Evolutionary conservation across 2,329 filamentous ascomycete species (phyloP).

Genomic region (Alternaria triticimaculans): DNA sequence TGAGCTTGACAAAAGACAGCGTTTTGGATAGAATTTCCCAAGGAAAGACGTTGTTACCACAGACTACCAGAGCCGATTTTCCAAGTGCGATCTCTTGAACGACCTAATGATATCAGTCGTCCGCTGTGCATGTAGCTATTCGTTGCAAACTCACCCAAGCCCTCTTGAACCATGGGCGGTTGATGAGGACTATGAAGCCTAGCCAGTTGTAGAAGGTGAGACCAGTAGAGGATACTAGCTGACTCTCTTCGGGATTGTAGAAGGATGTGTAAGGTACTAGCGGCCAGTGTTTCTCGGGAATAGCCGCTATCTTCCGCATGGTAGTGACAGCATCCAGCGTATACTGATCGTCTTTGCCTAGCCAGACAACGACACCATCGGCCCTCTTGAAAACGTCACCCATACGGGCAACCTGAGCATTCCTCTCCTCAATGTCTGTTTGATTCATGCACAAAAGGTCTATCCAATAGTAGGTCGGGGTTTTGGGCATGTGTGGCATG

Average conservation of each 20-base stretch:
- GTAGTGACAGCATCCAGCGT: constrained; percentile 29
- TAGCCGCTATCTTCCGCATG: constrained; percentile 23
- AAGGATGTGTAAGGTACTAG: constrained; percentile 31
- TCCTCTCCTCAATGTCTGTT: constrained; percentile 30
- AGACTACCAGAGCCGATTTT: constrained; percentile 26
- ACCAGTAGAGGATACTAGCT: constrained; percentile 4
- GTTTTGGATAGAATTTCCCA: constrained; percentile 34
- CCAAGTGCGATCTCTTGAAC: constrained; percentile 39
- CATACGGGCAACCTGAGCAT: constrained; percentile 38
- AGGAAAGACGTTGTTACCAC: constrained; percentile 23
- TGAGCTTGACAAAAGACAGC: constrained; percentile 29
- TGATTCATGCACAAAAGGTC: constrained; percentile 43
- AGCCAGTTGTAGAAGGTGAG: constrained; percentile 34
- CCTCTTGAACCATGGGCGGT: constrained; percentile 37
- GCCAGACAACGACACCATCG: constrained; percentile 37
- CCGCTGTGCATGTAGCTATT: background rate
- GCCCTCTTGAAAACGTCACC: constrained; percentile 36
- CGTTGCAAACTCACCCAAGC: constrained; percentile 29
- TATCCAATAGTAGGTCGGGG: constrained; percentile 35
- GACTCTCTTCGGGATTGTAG: constrained; percentile 17
- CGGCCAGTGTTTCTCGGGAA: constrained; percentile 27
- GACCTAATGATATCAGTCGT: constrained; percentile 12
- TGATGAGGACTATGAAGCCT: constrained; percentile 36
- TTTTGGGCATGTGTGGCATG: constrained; percentile 6
- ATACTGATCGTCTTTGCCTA: constrained; percentile 38